Conservation (phyloP, 164 flowering plant species). For the Litsea cubeba region DNA sequence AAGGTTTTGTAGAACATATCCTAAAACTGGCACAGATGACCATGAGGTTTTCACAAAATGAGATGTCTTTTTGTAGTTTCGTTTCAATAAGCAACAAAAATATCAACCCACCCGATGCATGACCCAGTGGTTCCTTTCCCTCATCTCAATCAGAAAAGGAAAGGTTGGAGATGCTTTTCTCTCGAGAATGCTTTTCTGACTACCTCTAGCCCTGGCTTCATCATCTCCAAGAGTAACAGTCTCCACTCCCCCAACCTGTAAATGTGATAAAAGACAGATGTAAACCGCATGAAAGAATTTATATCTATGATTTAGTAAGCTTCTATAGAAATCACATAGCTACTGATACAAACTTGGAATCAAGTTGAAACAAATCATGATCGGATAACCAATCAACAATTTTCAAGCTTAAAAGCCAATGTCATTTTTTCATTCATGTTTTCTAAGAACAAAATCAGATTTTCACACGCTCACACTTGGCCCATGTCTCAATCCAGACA, state of each 20-base stretch:
- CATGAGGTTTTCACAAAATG: not conserved
- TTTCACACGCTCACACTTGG: not conserved
- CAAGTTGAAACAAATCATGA: not conserved
- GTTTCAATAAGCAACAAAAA: conserved; percentile 9
- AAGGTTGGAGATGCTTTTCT: conserved; percentile 70
- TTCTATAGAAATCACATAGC: not conserved
- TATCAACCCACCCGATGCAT: conserved; percentile 46
- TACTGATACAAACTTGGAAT: not conserved
- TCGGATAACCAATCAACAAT: not conserved
- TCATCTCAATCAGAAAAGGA: conserved; percentile 70
- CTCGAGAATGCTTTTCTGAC: conserved; percentile 62
- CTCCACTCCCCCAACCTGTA: conserved; percentile 66
- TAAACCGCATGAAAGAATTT: not conserved
- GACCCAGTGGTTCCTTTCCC: conserved; percentile 69
- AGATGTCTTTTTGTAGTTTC: not conserved
- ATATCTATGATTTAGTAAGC: not conserved
- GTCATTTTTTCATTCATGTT: not conserved
- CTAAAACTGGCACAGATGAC: not conserved
- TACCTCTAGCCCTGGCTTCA: conserved; percentile 60
- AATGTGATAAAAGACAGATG: not conserved
- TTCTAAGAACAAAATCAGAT: not conserved
- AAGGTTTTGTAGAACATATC: no score
- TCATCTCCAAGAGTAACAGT: conserved; percentile 62
- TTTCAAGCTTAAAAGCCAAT: not conserved
- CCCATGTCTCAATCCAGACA: not conserved